A percentile compares a stretch with the other conserved stretches of the same genome.
These are phyloP conservation scores for Spergularia azorica DNA, from an alignment of 179 eudicot genomes.

Conservation along the genomic window DNA sequence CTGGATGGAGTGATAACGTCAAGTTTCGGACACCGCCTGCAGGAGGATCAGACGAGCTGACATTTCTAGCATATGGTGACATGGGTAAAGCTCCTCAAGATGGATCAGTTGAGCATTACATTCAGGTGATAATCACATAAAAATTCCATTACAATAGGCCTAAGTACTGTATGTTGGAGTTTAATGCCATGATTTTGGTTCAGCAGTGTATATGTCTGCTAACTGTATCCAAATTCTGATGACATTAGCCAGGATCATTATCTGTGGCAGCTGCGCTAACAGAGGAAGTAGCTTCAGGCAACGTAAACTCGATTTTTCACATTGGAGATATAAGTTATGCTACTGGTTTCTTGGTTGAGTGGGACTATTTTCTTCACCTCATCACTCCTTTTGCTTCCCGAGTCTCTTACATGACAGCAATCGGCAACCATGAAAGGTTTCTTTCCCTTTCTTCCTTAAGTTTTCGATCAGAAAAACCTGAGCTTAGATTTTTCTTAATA, in stretches of 20 bases:
- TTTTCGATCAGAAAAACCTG: neutral
- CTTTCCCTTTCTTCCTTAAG: neutral
- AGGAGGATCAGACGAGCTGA: slow-evolving; percentile 70
- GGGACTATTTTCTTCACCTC: slow-evolving; percentile 80
- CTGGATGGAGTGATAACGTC: slow-evolving; percentile 67
- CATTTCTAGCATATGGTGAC: slow-evolving; percentile 70
- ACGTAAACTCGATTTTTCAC: slow-evolving; percentile 66
- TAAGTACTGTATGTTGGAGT: too few relatives aligned
- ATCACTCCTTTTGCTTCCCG: slow-evolving; percentile 62
- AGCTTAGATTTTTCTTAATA: neutral
- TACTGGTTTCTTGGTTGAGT: slow-evolving; percentile 80
- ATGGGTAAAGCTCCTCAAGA: slow-evolving; percentile 96
- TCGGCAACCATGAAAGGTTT: slow-evolving; percentile 90
- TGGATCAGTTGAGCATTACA: slow-evolving; percentile 67
- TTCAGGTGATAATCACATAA: slow-evolving; percentile 48
- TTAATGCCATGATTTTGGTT: too few relatives aligned
- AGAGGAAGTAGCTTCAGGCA: slow-evolving; percentile 56
- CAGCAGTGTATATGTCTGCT: neutral
- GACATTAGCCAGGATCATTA: slow-evolving; percentile 64
- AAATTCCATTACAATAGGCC: neutral
- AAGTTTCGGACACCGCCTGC: slow-evolving; percentile 68
- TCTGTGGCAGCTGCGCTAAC: slow-evolving; percentile 63
- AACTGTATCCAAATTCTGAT: slow-evolving; percentile 20
- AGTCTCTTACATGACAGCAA: slow-evolving; percentile 81
- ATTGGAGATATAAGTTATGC: slow-evolving; percentile 93